Base-by-base conservation (phyloP, 163 green algal genomes). In the Volvox carteri region DNA sequence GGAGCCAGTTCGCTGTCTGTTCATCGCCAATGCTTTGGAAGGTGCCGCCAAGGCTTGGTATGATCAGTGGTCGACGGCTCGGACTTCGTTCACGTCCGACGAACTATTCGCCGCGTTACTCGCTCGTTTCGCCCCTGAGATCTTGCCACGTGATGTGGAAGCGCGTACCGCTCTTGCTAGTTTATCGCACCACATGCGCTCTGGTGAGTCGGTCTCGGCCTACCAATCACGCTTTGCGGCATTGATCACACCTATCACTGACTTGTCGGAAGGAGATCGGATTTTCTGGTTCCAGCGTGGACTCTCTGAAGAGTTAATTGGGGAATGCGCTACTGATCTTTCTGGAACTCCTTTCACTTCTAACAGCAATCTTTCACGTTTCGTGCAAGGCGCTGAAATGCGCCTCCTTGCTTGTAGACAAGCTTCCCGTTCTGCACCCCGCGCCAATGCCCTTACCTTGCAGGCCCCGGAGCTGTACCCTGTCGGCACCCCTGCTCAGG, bases 211-310 rank as follows among this genome's bases (percentile, higher is more conserved):
- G 8, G 35, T 77, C 19, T 14, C 33, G 48, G 68, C 68, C 33
- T 77, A 77, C 28, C 35, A 48, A 35, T 52, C 35, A 4, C 33
- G 37, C 6, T 77, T 52, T 77, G 68, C 48, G 68, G 33, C 33
- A 4, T 28, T 52, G 5, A 6, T 48, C 4, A 48, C 33, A 14
- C 18, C 33, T 12, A 48, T 77, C 6, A 14, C 33, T 50, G 35
- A 77, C 37, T 5, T 50, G 33, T 35, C 68, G 1, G 68, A 52
- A 12, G 2, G 3, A 2, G 68, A 77, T 11, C 68, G 68, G 5
- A 52, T 77, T 14, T 77, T 46, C 33, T 77, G 68, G 68, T 77
- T 77, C 37, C 68, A 77, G 16, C 28, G 21, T 4, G 68, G 68
- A 12, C 33, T 77, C 1, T 50, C 37, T n/a, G 35, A 48, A 2